Base-by-base conservation (phyloP, 805 yeast genomes). In the Metschnikowia chrysomelidarum region DNA sequence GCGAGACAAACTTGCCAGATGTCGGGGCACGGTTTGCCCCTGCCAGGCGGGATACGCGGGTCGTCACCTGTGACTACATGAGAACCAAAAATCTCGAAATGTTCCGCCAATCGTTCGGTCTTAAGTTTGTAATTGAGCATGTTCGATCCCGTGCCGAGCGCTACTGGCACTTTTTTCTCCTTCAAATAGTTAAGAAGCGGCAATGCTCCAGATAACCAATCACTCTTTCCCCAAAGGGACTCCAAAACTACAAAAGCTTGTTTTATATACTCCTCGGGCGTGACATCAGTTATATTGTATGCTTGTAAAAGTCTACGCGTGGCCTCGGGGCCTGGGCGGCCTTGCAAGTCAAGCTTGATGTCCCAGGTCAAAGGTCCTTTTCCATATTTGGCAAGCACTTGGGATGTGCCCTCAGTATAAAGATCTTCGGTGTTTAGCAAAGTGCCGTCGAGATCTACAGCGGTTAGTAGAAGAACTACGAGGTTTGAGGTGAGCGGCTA, bases 21-120 rank as follows among this genome's bases (percentile, higher is more conserved):
- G 56, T 89, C 94, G 2, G 98, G 98, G 40, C 70, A 69, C 10
- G 99, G 99, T 57, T 93, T 93, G 5, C 98, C 98, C 44, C 81
- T 73, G 3, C 96, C 98, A 11, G 66, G 69, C 2, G 91, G 85
- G 38, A 93, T 78, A 27, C 95, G 73, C 22, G 76, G 66, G 54
- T 93, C 93, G 63, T 93, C 98, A 5, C 98, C 98, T 1, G 91
- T 82, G 22, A 91, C 83, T 14, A 84, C 68, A 45, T 81, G 85
- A 5, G 59, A 59, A 10, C 70, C 68, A 53, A 93, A 93, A 20
- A 73, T 54, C 2, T 72, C 71, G 48, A 87, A 85, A 1, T 80
- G 78, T n/a, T 74, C 61, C 15, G 63, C 58, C 31, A 88, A 67
- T 54, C 86, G 91, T 5, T 57, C 66, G 0, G 97, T 89, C 57